Evolutionary conservation across 305 asterid species (phyloP).

Genomic region (Stenogyne calaminthoides): DNA sequence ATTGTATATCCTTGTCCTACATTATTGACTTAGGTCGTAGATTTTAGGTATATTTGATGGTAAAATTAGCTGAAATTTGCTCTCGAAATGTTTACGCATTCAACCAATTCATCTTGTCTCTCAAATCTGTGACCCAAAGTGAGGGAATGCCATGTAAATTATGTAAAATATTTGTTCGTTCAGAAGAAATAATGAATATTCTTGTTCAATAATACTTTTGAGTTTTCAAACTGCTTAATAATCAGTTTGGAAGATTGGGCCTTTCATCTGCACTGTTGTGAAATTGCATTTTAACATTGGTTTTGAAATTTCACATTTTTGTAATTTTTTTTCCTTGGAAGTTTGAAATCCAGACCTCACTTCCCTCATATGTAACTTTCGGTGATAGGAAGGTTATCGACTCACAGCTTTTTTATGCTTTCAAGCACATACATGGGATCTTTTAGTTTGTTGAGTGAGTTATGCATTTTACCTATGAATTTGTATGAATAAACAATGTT

Average conservation of each 20-base stretch:
- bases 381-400: not conserved
- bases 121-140: slow-evolving; percentile 2
- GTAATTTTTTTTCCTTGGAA: not conserved
- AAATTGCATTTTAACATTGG: not conserved
- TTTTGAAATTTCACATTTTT: not conserved
- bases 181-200: slow-evolving; percentile 9
- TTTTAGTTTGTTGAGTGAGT: not conserved
- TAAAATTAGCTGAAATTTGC: not conserved
- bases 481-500: not conserved
- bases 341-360: not conserved
- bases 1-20: not conserved
- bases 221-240: not conserved
- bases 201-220: not conserved
- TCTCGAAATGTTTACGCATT: not conserved
- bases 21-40: not conserved
- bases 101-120: not conserved
- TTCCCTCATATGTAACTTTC: not conserved
- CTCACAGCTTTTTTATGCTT: not conserved
- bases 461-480: not conserved
- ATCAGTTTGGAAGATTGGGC: not conserved
- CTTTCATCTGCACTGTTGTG: not conserved
- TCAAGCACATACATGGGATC: not conserved
- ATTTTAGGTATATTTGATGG: not conserved
- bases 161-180: not conserved
- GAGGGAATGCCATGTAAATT: not conserved